These are phyloP conservation scores for Fusarium neocosmosporiellum DNA, from an alignment of 2,329 filamentous ascomycete species.

Conservation along the genomic window DNA sequence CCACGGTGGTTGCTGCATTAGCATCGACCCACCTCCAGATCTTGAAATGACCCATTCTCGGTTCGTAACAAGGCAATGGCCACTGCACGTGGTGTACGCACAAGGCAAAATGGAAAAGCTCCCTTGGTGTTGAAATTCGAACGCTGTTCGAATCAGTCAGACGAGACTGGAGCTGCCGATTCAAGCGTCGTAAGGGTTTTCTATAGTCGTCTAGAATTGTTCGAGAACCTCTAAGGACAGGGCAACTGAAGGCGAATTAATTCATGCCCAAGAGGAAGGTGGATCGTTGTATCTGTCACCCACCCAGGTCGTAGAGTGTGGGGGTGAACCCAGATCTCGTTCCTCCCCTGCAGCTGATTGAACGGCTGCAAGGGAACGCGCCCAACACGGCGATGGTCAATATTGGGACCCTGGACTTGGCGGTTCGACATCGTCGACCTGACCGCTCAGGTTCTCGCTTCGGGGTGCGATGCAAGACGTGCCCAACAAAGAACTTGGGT, in stretches of 20 bases:
- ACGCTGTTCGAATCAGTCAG: not conserved
- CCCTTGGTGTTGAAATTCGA: not conserved
- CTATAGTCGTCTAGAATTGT: not conserved
- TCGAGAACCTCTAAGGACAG: not conserved
- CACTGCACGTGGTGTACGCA: not conserved
- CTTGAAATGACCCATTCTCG: constrained; percentile 1
- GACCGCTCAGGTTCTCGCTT: constrained; percentile 17
- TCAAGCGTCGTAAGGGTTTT: not conserved
- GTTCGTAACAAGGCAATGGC: not conserved
- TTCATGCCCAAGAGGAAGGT: constrained; percentile 21
- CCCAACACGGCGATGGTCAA: constrained; percentile 20
- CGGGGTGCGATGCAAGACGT: not conserved
- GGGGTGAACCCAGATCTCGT: constrained; percentile 37
- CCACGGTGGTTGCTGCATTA: not conserved
- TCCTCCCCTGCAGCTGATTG: constrained; percentile 34
- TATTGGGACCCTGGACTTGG: constrained; percentile 13
- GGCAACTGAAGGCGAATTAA: not conserved
- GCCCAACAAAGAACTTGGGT: not conserved
- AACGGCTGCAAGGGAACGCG: constrained; percentile 31
- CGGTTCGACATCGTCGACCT: constrained; percentile 14
- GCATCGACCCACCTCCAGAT: constrained; percentile 8
- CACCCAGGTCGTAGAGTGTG: constrained; percentile 36
- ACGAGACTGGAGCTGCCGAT: not conserved
- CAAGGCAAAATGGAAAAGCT: not conserved
- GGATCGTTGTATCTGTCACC: constrained; percentile 27